phyloP scores from a whole-genome alignment of 768 basidiomycete species.

The Boletus sensibilis region DNA sequence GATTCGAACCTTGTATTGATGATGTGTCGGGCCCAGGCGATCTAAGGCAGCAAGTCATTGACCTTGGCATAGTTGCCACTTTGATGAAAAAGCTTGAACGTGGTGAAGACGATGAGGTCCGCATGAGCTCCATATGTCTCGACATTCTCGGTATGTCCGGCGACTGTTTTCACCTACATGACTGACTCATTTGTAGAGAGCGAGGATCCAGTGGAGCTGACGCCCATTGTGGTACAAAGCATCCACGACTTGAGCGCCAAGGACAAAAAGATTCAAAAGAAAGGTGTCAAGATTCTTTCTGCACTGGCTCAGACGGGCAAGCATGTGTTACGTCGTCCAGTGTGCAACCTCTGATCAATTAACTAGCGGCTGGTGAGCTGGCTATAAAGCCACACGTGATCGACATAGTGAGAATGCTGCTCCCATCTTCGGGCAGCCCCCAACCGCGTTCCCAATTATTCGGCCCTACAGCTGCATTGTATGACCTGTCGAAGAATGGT shows the following conservation, averaged over 20 bases:
- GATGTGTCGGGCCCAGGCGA: neutral
- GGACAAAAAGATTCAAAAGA: neutral
- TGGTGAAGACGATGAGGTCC: neutral
- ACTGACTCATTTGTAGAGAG: neutral
- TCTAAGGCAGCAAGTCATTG: neutral
- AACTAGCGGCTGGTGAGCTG: neutral
- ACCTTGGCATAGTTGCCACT: neutral
- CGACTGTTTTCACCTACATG: neutral
- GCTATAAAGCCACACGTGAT: neutral
- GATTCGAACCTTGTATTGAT: neutral
- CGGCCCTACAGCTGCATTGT: neutral
- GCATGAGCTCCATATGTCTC: conserved; percentile 3
- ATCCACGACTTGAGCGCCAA: neutral
- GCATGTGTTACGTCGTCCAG: neutral
- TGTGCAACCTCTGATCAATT: neutral
- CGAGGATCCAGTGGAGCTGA: neutral
- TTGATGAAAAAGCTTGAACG: conserved; percentile 1
- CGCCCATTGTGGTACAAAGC: neutral
- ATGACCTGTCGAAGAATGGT: conserved; percentile 7
- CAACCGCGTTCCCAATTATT: neutral
- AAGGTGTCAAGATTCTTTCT: conserved; percentile 1
- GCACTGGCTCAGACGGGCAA: conserved; percentile 6
- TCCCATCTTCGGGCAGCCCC: neutral
- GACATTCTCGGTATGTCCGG: neutral
- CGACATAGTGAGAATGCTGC: conserved; percentile 5